Conservation (phyloP, 2,329 filamentous ascomycete genomes). For the Pseudogymnoascus sp. region DNA sequence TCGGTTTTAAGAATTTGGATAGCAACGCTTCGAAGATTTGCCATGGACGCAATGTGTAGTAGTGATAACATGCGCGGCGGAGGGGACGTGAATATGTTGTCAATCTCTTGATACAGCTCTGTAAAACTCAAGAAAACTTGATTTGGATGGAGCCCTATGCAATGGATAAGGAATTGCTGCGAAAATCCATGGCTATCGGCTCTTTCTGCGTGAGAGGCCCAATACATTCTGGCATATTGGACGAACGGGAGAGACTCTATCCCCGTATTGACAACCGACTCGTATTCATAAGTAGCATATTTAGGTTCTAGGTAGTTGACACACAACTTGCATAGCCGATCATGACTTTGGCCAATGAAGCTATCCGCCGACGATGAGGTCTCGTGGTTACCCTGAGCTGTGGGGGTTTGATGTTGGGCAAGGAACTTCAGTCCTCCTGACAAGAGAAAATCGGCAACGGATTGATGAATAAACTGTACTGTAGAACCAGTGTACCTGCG, state of each 20-base stretch:
- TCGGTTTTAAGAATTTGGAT: neutral
- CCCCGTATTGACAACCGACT: too few species aligned
- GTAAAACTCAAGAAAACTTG: neutral
- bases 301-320: slow-evolving; percentile 13
- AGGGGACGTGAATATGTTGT: too few species aligned
- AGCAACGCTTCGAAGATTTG: slow-evolving; percentile 11
- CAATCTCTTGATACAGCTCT: too few species aligned
- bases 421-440: neutral
- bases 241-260: neutral
- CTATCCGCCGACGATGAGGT: neutral
- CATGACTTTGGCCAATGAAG: slow-evolving; percentile 13
- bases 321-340: slow-evolving; percentile 13
- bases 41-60: slow-evolving; percentile 12
- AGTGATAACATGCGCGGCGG: slow-evolving; percentile 11
- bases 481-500: too few species aligned
- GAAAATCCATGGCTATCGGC: neutral
- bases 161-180: neutral
- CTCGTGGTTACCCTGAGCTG: neutral
- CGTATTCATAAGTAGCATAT: too few species aligned
- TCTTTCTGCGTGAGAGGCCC: slow-evolving; percentile 14
- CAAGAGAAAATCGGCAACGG: neutral
- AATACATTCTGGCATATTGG: slow-evolving; percentile 4
- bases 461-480: slow-evolving; percentile 33
- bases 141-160: neutral
- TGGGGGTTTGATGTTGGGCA: neutral